phyloP scores from a whole-genome alignment of 169 alveolate genomes.

The Plasmodium blacklocki region DNA sequence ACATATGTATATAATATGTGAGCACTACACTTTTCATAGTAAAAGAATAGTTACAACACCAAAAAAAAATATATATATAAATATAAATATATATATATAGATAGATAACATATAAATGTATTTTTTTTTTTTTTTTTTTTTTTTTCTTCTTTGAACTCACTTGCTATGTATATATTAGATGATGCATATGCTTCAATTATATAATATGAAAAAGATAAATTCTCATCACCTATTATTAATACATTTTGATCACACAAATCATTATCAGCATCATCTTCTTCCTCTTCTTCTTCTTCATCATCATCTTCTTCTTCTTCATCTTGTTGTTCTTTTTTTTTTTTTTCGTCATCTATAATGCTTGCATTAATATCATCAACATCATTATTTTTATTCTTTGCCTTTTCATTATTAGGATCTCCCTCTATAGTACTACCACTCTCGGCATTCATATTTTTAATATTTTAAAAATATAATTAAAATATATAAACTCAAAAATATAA shows the following conservation, averaged over 20 bases:
- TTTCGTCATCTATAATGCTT: not conserved
- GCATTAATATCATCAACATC: not conserved
- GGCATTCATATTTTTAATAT: no score
- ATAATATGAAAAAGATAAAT: slow-evolving; percentile 21
- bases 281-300: not conserved
- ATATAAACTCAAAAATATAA: no score
- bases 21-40: no score
- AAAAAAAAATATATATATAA: slow-evolving; percentile 4
- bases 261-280: not conserved
- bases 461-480: no score
- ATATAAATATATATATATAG: no score
- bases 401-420: not conserved
- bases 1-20: not conserved
- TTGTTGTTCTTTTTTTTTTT: not conserved
- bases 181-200: slow-evolving; percentile 33
- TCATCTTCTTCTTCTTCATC: not conserved
- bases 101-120: not conserved
- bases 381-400: not conserved
- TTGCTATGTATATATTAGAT: slow-evolving; percentile 47
- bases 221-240: slow-evolving; percentile 52
- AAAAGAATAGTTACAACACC: no score
- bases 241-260: slow-evolving; percentile 1
- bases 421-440: not conserved
- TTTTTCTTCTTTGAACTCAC: slow-evolving; percentile 7
- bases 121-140: no score